These are phyloP conservation scores for Ziziphus jujuba DNA, from an alignment of 306 rosid species.

Conservation along the genomic window DNA sequence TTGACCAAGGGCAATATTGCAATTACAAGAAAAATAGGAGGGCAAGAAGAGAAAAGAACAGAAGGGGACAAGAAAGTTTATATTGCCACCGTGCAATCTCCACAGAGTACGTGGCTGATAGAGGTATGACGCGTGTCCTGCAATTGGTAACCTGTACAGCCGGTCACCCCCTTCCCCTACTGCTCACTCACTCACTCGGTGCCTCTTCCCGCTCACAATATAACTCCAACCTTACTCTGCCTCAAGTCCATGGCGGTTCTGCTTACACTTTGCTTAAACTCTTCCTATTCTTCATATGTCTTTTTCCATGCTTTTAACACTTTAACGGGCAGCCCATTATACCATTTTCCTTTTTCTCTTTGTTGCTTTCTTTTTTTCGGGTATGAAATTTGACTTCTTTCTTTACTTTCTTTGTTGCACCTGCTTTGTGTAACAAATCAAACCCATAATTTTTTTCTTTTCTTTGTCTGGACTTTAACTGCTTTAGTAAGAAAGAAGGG, in stretches of 20 bases:
- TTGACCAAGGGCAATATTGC: neutral
- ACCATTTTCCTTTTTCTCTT: neutral
- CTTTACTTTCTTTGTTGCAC: neutral
- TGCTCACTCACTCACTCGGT: neutral
- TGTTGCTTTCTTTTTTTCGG: neutral
- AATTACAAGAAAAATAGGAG: neutral
- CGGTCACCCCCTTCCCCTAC: conserved; percentile 11
- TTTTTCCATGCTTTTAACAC: neutral
- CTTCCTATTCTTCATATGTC: neutral
- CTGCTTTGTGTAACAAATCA: conserved; percentile 7
- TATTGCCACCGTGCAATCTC: conserved; percentile 16
- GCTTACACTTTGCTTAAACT: neutral
- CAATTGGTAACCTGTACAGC: conserved; percentile 10
- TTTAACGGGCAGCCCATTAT: neutral
- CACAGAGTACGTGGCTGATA: conserved; percentile 10
- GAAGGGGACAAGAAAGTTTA: conserved; percentile 10
- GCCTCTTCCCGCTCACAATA: conserved; percentile 31
- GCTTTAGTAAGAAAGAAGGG: neutral
- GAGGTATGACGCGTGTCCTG: conserved; percentile 1
- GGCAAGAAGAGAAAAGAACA: neutral
- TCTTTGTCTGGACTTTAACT: neutral
- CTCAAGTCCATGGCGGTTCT: conserved; percentile 18
- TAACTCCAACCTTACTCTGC: neutral
- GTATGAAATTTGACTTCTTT: neutral
- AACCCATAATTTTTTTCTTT: neutral